Percentiles rank a stretch among this genome's conserved stretches.
Evolutionary conservation across 140 eudicot genomes (phyloP).

Genomic region (Oenanthe javanica): DNA sequence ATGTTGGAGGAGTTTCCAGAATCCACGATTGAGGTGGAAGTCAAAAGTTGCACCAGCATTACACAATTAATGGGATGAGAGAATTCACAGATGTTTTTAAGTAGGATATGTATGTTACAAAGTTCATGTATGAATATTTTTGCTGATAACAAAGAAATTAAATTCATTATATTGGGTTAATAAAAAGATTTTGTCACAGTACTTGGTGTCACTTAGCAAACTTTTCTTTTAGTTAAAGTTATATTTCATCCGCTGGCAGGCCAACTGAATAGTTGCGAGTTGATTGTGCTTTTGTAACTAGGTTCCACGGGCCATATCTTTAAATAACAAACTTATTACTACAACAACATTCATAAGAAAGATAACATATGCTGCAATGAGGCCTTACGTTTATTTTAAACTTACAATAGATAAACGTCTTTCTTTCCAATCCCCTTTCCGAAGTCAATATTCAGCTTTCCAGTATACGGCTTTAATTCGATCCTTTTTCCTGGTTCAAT

Average conservation of each 20-base stretch:
- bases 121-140: not conserved
- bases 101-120: not conserved
- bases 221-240: not conserved
- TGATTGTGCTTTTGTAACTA: not conserved
- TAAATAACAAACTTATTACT: not conserved
- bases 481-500: conserved; percentile 55
- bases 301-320: not conserved
- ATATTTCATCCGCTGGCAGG: not conserved
- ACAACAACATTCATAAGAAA: not conserved
- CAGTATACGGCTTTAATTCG: conserved; percentile 77
- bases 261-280: not conserved
- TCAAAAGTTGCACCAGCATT: not conserved
- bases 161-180: not conserved
- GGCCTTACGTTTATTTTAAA: not conserved
- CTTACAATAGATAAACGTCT: conserved; percentile 84
- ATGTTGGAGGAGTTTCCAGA: not conserved
- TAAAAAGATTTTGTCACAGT: not conserved
- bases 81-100: not conserved
- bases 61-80: not conserved
- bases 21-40: not conserved
- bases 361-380: not conserved
- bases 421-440: conserved; percentile 80
- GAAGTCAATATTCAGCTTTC: conserved; percentile 81
- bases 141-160: not conserved
- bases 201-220: not conserved